phyloP scores from a whole-genome alignment of 352 stramenopile genomes.

The Pythium aristosporum region DNA sequence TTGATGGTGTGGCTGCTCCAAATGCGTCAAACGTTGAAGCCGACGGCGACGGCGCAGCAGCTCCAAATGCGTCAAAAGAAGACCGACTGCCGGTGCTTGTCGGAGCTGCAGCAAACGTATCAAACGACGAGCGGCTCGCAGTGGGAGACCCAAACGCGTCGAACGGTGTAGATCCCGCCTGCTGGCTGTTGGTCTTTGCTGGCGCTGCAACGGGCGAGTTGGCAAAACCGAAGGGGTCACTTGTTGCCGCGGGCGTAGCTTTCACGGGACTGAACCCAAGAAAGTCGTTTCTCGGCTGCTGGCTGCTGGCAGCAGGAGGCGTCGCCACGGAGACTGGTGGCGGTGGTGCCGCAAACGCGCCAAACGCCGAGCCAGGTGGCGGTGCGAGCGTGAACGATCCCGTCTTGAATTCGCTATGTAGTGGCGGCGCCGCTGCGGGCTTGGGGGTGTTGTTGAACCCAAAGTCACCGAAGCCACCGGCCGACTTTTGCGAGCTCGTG shows the following conservation, averaged over 20 bases:
- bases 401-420: constrained; percentile 41
- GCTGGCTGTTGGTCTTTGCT: constrained; percentile 21
- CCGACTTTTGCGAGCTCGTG: constrained; percentile 20
- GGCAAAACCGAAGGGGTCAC: constrained; percentile 62
- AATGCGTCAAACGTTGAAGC: constrained; percentile 38
- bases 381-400: constrained; percentile 71
- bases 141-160: constrained; percentile 33
- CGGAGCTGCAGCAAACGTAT: constrained; percentile 36
- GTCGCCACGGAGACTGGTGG: constrained; percentile 13
- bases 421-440: constrained; percentile 29
- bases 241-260: constrained; percentile 27
- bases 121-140: constrained; percentile 30
- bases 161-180: constrained; percentile 22
- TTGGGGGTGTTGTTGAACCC: constrained; percentile 26
- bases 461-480: constrained; percentile 60
- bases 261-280: constrained; percentile 58
- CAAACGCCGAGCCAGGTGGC: constrained; percentile 50
- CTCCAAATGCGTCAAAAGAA: constrained; percentile 38
- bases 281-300: constrained; percentile 44
- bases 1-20: constrained; percentile 9
- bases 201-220: constrained; percentile 18
- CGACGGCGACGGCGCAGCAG: constrained; percentile 27
- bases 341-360: constrained; percentile 25
- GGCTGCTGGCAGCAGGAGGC: constrained; percentile 4
- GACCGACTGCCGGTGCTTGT: constrained; percentile 28